These are phyloP conservation scores for Pluteus cervinus DNA, from an alignment of 768 basidiomycete genomes.

Conservation along the genomic window DNA sequence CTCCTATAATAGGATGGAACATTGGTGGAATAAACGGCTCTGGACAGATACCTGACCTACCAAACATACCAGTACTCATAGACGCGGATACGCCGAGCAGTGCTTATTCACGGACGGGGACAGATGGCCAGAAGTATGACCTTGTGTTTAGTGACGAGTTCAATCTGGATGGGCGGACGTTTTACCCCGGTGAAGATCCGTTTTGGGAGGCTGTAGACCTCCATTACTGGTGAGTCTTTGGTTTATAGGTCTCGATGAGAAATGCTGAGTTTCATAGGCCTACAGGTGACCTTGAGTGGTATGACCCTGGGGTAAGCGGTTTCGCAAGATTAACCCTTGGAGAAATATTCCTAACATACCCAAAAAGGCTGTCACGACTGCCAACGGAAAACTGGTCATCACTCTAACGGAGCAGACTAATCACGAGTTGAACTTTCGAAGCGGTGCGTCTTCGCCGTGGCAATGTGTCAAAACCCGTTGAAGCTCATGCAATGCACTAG, in stretches of 20 bases:
- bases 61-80: slow-evolving; percentile 62
- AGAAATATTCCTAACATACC: too few relatives aligned
- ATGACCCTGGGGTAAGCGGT: slow-evolving; percentile 61
- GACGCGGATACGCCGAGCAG: slow-evolving; percentile 69
- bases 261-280: slow-evolving; percentile 28
- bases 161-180: slow-evolving; percentile 48
- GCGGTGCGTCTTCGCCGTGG: slow-evolving; percentile 44
- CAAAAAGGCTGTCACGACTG: slow-evolving; percentile 69
- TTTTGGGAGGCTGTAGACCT: slow-evolving; percentile 84
- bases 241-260: not conserved
- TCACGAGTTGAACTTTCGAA: slow-evolving; percentile 81
- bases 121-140: slow-evolving; percentile 72
- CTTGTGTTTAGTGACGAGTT: slow-evolving; percentile 88
- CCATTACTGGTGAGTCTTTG: slow-evolving; percentile 65
- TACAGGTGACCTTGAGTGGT: slow-evolving; percentile 82
- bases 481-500: slow-evolving; percentile 20
- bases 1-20: slow-evolving; percentile 56
- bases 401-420: slow-evolving; percentile 64
- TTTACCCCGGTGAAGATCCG: slow-evolving; percentile 80
- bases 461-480: slow-evolving; percentile 14
- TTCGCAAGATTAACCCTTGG: too few relatives aligned
- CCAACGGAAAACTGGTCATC: slow-evolving; percentile 73
- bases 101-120: slow-evolving; percentile 52
- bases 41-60: slow-evolving; percentile 80
- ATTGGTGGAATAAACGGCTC: slow-evolving; percentile 84